Percentiles rank a stretch among this genome's conserved stretches.
phyloP scores from a whole-genome alignment of 2,329 filamentous ascomycete genomes.

The Ceratocystis destructans region DNA sequence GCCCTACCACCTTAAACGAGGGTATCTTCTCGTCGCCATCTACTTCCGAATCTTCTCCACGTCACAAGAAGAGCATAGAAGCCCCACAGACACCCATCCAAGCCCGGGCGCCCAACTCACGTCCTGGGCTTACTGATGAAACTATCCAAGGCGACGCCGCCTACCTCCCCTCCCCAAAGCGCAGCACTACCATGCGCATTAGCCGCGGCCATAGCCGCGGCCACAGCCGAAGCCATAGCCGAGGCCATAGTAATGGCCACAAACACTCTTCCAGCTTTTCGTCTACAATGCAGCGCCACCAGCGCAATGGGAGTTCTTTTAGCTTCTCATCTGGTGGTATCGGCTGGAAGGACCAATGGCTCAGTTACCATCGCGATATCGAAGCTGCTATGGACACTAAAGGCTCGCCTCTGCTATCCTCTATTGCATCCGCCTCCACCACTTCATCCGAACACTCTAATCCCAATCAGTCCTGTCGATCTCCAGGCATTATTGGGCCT shows the following conservation, averaged over 20 bases:
- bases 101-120: constrained; percentile 48
- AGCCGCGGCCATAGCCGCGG: constrained; percentile 28
- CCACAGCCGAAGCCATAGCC: not conserved
- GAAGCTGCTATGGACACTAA: constrained; percentile 2
- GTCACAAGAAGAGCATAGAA: constrained; percentile 33
- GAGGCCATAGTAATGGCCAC: constrained; percentile 4
- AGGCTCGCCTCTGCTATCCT: not conserved
- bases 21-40: constrained; percentile 21
- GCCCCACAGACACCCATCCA: constrained; percentile 34
- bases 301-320: constrained; percentile 33
- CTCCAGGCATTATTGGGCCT: not conserved
- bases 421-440: not conserved
- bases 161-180: constrained; percentile 40
- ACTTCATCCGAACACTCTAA: constrained; percentile 5
- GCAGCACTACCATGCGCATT: constrained; percentile 40
- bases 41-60: constrained; percentile 24
- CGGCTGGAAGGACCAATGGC: constrained; percentile 30
- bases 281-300: constrained; percentile 9
- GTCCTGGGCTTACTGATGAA: constrained; percentile 49
- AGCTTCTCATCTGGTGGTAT: constrained; percentile 34
- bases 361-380: constrained; percentile 23
- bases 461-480: not conserved
- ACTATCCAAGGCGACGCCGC: constrained; percentile 46
- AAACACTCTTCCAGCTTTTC: constrained; percentile 4
- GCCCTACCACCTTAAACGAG: constrained; percentile 1